Evolutionary conservation across 805 yeast genomes (phyloP).

Genomic region (Hanseniaspora occidentalis): DNA sequence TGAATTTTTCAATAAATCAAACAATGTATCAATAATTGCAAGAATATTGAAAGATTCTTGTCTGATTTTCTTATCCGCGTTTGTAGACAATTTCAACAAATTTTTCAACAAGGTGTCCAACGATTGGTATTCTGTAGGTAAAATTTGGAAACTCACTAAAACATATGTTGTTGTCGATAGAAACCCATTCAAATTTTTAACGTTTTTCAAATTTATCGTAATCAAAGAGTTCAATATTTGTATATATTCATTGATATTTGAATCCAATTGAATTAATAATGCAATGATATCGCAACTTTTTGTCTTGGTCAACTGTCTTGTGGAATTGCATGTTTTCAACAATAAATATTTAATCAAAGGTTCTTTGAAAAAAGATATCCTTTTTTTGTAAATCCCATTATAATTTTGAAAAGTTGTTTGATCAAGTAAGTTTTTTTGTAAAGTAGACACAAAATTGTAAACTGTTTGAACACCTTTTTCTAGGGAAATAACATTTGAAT

Average conservation of each 20-base stretch:
- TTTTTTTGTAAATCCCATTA: neutral
- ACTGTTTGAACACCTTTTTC: slow-evolving; percentile 62
- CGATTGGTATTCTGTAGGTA: slow-evolving; percentile 3
- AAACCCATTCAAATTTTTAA: slow-evolving; percentile 3
- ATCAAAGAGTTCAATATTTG: neutral
- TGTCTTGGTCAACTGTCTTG: slow-evolving; percentile 2
- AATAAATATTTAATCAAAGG: neutral
- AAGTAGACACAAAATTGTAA: slow-evolving; percentile 30
- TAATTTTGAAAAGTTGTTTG: neutral
- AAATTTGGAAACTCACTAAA: slow-evolving; percentile 23
- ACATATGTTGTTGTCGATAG: slow-evolving; percentile 15
- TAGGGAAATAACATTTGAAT: slow-evolving; percentile 83
- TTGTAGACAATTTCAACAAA: slow-evolving; percentile 64
- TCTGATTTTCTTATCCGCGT: slow-evolving; percentile 80
- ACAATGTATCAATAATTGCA: slow-evolving; percentile 60
- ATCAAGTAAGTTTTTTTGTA: neutral
- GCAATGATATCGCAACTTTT: neutral
- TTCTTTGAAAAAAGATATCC: neutral
- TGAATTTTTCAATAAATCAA: no score
- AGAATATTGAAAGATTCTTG: slow-evolving; percentile 60
- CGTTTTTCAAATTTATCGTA: neutral
- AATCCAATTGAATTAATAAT: neutral
- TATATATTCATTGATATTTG: neutral
- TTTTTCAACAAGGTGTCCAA: slow-evolving; percentile 34
- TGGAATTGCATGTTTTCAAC: slow-evolving; percentile 1